Evolutionary conservation across 805 yeast species (phyloP), one percentile per base, ranked within the genome.

Genomic region (Candida nanaspora): DNA sequence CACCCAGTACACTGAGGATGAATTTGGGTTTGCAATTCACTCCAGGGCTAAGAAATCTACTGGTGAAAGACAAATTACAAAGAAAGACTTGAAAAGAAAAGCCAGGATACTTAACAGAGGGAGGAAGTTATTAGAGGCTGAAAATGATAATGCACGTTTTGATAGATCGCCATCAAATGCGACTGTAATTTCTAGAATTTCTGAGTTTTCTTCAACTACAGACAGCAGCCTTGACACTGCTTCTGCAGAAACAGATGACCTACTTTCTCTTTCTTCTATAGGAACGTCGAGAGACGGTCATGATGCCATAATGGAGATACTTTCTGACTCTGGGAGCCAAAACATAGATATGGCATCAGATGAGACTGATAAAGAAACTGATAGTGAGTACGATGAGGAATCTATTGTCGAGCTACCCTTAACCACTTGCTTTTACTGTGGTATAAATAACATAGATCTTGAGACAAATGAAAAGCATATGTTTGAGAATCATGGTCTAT

Each of bases 401-500:
- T 54, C 51, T 21, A 40, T 47, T 4, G 46, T 47, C 14, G 54
- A 63, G 9, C 45, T 68, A 7, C 70, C 76, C 6, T 54, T 69
- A 33, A 61, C 67, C 2, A 54, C 56, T 19, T 76, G 81, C 46
- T 71, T 74, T 52, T 76, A 68, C 48, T 75, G 81, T 53, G 75
- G 74, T 0, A 44, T 48, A 16, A 56, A 65, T 33, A 64, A 62
- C 46, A 48, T 45, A 8, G 67, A 62, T 27, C 39, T 65, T 1
- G 76, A 73, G n/a, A 66, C 60, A 13, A 69, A 68, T 46, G 54
- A 85, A 21, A 66, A 66, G 25, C 96, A 93, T 58, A 85, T 93
- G 95, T 77, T 73, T 52, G 66, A 68, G 35, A 69, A 59, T 34
- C 96, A 85, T 59, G 98, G 98, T 0, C 70, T 93, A 26, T 91